Conservation (phyloP, 805 yeast species). For the Kurtzmaniella fragi region DNA sequence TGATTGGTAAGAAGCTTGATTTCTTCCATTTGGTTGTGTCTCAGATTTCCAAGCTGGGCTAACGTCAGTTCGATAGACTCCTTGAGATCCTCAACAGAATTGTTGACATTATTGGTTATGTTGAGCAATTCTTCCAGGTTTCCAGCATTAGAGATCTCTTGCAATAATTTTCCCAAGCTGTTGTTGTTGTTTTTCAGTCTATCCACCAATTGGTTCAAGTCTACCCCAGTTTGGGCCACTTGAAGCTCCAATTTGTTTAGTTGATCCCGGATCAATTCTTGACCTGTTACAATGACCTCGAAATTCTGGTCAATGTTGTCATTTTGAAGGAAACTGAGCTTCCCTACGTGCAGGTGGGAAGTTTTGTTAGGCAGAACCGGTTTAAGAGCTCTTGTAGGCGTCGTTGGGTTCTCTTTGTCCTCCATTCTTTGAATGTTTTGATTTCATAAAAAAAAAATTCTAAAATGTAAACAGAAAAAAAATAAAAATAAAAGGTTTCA, state of each 20-base stretch:
- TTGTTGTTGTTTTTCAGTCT: slow-evolving; percentile 38
- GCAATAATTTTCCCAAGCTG: slow-evolving; percentile 29
- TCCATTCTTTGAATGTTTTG: too few species aligned
- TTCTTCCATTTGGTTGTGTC: slow-evolving; percentile 1
- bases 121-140: neutral
- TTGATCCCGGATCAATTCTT: slow-evolving; percentile 23
- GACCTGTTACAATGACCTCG: slow-evolving; percentile 21
- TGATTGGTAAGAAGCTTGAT: neutral
- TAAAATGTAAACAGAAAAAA: too few species aligned
- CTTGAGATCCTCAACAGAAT: neutral
- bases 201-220: slow-evolving; percentile 31
- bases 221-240: slow-evolving; percentile 31
- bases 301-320: slow-evolving; percentile 32
- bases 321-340: slow-evolving; percentile 24
- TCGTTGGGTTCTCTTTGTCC: too few species aligned
- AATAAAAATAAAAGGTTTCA: too few species aligned
- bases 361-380: slow-evolving; percentile 24
- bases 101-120: neutral
- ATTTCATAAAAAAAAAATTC: too few species aligned
- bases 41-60: too few species aligned
- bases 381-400: slow-evolving; percentile 9
- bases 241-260: slow-evolving; percentile 25
- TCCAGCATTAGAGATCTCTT: slow-evolving; percentile 18
- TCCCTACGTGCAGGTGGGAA: slow-evolving; percentile 14
- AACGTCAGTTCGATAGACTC: too few species aligned